phyloP scores from a whole-genome alignment of 2,329 filamentous ascomycete species.

The Rutstroemia sp. region DNA sequence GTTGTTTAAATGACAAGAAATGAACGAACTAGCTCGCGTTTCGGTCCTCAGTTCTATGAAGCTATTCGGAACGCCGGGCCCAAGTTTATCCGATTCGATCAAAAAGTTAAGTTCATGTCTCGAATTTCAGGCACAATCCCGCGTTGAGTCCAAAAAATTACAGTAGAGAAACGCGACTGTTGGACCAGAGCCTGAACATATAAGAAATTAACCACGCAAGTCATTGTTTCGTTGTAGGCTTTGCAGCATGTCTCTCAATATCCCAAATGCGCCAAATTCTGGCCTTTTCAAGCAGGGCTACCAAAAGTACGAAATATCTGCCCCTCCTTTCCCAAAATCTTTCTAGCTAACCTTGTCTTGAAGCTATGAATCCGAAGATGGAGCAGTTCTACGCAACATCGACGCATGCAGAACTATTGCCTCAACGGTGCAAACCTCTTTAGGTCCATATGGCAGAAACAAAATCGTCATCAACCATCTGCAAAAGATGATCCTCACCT shows the following conservation, averaged over 20 bases:
- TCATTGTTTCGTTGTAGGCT: constrained; percentile 5
- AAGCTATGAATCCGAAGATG: constrained; percentile 98
- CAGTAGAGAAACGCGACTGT: constrained; percentile 4
- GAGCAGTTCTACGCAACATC: constrained; percentile 95
- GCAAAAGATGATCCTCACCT: constrained; percentile 99
- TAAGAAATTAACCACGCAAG: constrained; percentile 9
- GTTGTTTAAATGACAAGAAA: neutral
- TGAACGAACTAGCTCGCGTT: neutral
- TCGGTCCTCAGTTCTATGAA: constrained; percentile 7
- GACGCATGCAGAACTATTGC: constrained; percentile 96
- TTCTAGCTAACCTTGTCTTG: constrained; percentile 29
- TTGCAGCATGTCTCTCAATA: constrained; percentile 79
- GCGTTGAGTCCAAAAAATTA: constrained; percentile 6
- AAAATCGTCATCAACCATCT: constrained; percentile 99
- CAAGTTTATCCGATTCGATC: neutral
- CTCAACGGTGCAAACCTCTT: constrained; percentile 90
- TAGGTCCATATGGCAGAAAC: constrained; percentile 96
- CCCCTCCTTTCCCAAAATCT: constrained; percentile 26
- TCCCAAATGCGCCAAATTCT: constrained; percentile 87
- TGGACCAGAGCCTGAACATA: constrained; percentile 3
- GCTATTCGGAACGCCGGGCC: constrained; percentile 8
- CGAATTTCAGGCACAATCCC: neutral
- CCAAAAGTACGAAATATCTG: constrained; percentile 53
- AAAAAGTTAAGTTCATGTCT: neutral
- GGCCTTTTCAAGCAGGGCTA: constrained; percentile 95